phyloP scores from a whole-genome alignment of 192 early-diverging fungal species.

The Umbelopsis isabellina region DNA sequence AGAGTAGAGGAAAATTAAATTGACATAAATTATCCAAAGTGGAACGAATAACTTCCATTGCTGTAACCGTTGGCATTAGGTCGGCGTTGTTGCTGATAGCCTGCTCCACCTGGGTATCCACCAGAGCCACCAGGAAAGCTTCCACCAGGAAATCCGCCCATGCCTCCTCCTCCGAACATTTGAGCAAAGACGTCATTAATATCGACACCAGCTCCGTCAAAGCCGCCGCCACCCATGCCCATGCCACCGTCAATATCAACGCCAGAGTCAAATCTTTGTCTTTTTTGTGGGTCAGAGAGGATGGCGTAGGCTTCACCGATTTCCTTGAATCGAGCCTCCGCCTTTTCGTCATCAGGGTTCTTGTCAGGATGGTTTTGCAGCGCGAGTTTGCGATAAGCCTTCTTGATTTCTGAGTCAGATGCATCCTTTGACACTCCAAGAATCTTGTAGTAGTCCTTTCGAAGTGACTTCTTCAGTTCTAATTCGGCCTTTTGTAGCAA shows the following conservation, averaged over 20 bases:
- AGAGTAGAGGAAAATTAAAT: not conserved
- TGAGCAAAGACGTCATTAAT: slow-evolving; percentile 62
- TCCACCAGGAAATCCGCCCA: slow-evolving; percentile 41
- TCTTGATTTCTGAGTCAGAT: slow-evolving; percentile 78
- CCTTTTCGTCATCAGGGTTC: slow-evolving; percentile 68
- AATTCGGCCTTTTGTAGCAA: slow-evolving; percentile 60
- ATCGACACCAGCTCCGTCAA: slow-evolving; percentile 53
- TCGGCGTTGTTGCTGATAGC: slow-evolving; percentile 24
- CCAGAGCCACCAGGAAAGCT: slow-evolving; percentile 28
- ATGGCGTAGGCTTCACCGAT: slow-evolving; percentile 80
- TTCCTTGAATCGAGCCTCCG: slow-evolving; percentile 84
- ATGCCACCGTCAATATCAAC: slow-evolving; percentile 73
- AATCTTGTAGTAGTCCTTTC: slow-evolving; percentile 98
- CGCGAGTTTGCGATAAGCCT: slow-evolving; percentile 83
- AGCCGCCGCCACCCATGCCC: slow-evolving; percentile 45
- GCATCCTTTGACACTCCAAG: slow-evolving; percentile 77
- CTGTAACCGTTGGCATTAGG: slow-evolving; percentile 24
- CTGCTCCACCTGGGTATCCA: slow-evolving; percentile 35
- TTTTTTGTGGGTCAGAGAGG: slow-evolving; percentile 81
- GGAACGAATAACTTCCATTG: slow-evolving; percentile 43
- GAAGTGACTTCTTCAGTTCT: slow-evolving; percentile 69
- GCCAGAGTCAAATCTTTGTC: slow-evolving; percentile 78
- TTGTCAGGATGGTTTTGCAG: slow-evolving; percentile 94
- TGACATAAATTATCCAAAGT: slow-evolving; percentile 44
- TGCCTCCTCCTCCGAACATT: slow-evolving; percentile 52